phyloP scores from a whole-genome alignment of 23 red algal genomes.

The Pyropia yezoensis region DNA sequence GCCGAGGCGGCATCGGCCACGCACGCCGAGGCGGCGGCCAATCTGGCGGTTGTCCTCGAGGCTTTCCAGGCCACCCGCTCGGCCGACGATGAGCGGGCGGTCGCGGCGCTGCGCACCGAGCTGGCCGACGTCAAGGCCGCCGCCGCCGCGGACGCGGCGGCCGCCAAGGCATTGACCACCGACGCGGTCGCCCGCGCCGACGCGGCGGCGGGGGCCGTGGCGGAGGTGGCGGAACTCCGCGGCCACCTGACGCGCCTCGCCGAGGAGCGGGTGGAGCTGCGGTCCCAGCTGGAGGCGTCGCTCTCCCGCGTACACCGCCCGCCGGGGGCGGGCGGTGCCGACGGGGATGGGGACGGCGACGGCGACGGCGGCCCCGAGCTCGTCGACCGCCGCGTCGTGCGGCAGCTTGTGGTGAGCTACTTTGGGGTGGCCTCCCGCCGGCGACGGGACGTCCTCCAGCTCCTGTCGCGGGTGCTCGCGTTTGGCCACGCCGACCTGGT shows the following conservation, averaged over 20 bases:
- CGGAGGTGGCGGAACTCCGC: conserved; percentile 45
- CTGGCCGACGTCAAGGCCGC: conserved; percentile 6
- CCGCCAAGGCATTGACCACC: neutral
- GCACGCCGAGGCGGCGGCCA: conserved; percentile 41
- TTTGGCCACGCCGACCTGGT: conserved; percentile 51
- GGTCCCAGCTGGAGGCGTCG: conserved; percentile 46
- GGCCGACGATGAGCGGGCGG: conserved; percentile 11
- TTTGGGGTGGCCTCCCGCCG: conserved; percentile 48
- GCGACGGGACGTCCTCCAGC: conserved; percentile 53
- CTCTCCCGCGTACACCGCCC: conserved; percentile 50
- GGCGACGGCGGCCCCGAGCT: conserved; percentile 39
- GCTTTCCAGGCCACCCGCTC: conserved; percentile 39
- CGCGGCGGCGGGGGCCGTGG: conserved; percentile 16
- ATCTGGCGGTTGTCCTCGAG: conserved; percentile 53
- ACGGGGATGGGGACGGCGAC: neutral
- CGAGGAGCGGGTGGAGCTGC: conserved; percentile 55
- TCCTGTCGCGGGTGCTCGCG: conserved; percentile 68
- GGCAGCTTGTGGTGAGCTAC: conserved; percentile 68
- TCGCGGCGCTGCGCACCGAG: conserved; percentile 34
- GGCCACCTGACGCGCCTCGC: conserved; percentile 43
- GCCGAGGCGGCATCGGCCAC: conserved; percentile 37
- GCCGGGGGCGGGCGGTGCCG: too few species aligned
- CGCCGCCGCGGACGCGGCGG: neutral
- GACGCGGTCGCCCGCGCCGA: conserved; percentile 20
- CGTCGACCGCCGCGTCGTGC: conserved; percentile 71